Conservation (phyloP, 495 filamentous ascomycete genomes). For the Eremomyces bilateralis region DNA sequence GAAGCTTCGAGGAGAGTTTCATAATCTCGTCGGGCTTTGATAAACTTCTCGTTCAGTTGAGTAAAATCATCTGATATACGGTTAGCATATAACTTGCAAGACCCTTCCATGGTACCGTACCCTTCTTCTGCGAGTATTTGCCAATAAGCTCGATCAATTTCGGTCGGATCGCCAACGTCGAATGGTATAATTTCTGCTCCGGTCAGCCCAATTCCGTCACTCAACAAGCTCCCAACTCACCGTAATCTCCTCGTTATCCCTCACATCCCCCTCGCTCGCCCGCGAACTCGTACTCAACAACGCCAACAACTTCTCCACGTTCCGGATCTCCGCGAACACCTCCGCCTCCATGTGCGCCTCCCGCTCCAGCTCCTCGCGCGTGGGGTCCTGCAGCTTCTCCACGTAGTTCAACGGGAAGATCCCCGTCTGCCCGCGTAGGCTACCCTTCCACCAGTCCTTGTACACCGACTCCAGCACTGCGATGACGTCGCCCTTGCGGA, state of each 20-base stretch:
- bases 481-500: slow-evolving; percentile 92
- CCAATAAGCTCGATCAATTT: slow-evolving; percentile 97
- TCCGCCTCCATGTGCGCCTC: slow-evolving; percentile 96
- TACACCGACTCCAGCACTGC: slow-evolving; percentile 93
- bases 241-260: slow-evolving; percentile 56
- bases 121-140: slow-evolving; percentile 98
- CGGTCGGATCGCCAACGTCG: slow-evolving; percentile 78
- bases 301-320: slow-evolving; percentile 90
- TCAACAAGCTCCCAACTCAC: slow-evolving; percentile 16
- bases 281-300: slow-evolving; percentile 63
- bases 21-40: slow-evolving; percentile 92
- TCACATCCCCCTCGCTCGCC: slow-evolving; percentile 13
- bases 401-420: slow-evolving; percentile 99
- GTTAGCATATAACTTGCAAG: slow-evolving; percentile 1
- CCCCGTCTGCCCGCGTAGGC: slow-evolving; percentile 77
- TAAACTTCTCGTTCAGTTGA: slow-evolving; percentile 96
- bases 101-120: slow-evolving; percentile 30
- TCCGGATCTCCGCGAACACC: slow-evolving; percentile 96
- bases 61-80: slow-evolving; percentile 72
- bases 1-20: slow-evolving; percentile 88
- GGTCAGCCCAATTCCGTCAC: not conserved
- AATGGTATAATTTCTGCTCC: slow-evolving; percentile 61
- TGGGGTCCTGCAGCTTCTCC: slow-evolving; percentile 88
- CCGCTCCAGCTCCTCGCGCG: slow-evolving; percentile 77
- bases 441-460: slow-evolving; percentile 99